A percentile compares a stretch with the other conserved stretches of the same genome.
phyloP scores from a whole-genome alignment of 345 rosid species.

The Lagerstroemia speciosa region DNA sequence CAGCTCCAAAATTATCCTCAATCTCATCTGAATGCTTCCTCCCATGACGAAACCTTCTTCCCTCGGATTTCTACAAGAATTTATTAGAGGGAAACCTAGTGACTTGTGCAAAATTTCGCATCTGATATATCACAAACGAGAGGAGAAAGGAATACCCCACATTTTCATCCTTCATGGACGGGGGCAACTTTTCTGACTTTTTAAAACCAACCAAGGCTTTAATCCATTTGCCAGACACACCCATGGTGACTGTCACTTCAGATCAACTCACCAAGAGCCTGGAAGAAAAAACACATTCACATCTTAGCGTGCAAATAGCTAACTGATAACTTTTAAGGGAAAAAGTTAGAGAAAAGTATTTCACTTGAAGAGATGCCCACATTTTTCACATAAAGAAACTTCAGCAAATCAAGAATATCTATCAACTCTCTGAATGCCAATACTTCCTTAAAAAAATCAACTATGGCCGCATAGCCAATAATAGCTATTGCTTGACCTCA shows the following conservation, averaged over 20 bases:
- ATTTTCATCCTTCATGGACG: constrained; percentile 56
- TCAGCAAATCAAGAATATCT: background rate
- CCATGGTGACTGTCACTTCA: constrained; percentile 39
- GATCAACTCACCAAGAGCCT: constrained; percentile 22
- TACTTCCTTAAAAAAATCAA: background rate
- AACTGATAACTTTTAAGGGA: background rate
- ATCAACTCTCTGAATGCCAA: background rate
- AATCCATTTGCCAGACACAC: constrained; percentile 93
- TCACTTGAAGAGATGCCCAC: background rate
- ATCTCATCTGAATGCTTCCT: constrained; percentile 60
- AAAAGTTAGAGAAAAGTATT: background rate
- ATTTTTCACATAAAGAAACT: background rate
- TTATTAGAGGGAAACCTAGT: background rate
- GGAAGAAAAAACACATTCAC: constrained; percentile 9
- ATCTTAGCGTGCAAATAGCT: background rate
- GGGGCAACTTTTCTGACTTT: constrained; percentile 62
- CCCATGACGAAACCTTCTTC: constrained; percentile 46
- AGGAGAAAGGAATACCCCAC: constrained; percentile 35
- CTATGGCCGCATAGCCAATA: background rate
- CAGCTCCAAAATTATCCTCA: constrained; percentile 47
- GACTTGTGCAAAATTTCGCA: background rate
- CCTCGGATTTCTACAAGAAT: constrained; percentile 32
- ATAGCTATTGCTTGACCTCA: background rate
- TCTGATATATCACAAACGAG: background rate
- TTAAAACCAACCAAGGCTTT: constrained; percentile 78